Evolutionary conservation across 495 filamentous ascomycete species (phyloP).

Genomic region (Margaritispora aquatica): DNA sequence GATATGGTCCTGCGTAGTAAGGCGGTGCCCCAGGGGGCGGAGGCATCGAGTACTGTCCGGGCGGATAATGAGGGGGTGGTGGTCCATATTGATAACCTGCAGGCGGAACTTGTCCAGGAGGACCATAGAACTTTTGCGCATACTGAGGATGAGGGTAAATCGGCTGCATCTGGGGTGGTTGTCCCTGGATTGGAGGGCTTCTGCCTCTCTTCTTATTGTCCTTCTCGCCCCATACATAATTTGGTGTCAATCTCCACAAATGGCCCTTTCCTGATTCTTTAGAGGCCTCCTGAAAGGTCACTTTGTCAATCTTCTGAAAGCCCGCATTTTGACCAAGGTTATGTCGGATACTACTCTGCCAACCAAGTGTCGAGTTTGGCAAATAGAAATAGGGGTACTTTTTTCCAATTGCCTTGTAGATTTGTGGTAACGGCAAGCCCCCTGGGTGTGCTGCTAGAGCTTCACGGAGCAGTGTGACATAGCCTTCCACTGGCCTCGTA

Average conservation of each 20-base stretch:
- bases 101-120: slow-evolving; percentile 18
- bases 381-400: slow-evolving; percentile 91
- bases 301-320: slow-evolving; percentile 87
- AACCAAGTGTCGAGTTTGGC: slow-evolving; percentile 72
- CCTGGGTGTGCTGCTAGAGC: slow-evolving; percentile 66
- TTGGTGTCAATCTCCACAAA: no score
- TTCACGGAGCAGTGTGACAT: slow-evolving; percentile 87
- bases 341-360: slow-evolving; percentile 96
- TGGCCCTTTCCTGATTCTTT: no score
- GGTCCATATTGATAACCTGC: slow-evolving; percentile 4
- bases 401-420: slow-evolving; percentile 81
- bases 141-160: slow-evolving; percentile 21
- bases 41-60: slow-evolving; percentile 18
- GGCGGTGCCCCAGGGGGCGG: background rate
- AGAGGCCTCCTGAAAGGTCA: no score
- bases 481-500: slow-evolving; percentile 77
- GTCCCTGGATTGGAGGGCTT: slow-evolving; percentile 41
- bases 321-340: slow-evolving; percentile 84
- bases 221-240: no score
- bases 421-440: slow-evolving; percentile 81
- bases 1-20: background rate
- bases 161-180: slow-evolving; percentile 17
- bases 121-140: slow-evolving; percentile 8
- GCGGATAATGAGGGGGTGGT: slow-evolving; percentile 8
- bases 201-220: slow-evolving; percentile 57